A percentile compares a stretch with the other conserved stretches of the same genome.
These are phyloP conservation scores for Tricholoma sp. DNA, from an alignment of 768 basidiomycete species.

Conservation along the genomic window DNA sequence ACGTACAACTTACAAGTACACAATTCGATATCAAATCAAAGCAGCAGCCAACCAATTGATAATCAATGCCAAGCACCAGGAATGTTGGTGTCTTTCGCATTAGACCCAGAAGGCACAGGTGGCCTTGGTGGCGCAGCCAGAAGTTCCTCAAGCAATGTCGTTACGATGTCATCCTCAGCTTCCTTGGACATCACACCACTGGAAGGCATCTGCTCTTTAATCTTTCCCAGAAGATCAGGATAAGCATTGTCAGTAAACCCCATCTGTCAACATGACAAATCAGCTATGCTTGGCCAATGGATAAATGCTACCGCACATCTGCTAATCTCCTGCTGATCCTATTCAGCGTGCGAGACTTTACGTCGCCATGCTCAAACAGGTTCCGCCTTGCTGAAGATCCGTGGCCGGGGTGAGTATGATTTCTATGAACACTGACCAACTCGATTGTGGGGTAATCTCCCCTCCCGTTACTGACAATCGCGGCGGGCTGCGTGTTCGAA, in stretches of 20 bases:
- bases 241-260: constrained; percentile 61
- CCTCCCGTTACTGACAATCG: constrained; percentile 56
- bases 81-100: constrained; percentile 26
- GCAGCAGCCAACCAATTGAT: background rate
- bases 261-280: constrained; percentile 44
- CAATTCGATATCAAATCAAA: background rate
- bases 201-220: constrained; percentile 44
- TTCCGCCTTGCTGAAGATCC: constrained; percentile 21
- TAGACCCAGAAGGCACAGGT: constrained; percentile 31
- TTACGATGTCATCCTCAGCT: constrained; percentile 61
- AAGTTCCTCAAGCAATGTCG: constrained; percentile 55
- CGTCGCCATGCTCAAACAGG: constrained; percentile 19
- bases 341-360: constrained; percentile 35
- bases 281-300: constrained; percentile 4
- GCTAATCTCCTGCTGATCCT: constrained; percentile 55
- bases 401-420: constrained; percentile 39
- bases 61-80: constrained; percentile 44
- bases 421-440: constrained; percentile 49
- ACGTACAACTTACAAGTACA: background rate
- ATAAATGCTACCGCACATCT: constrained; percentile 38
- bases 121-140: constrained; percentile 37
- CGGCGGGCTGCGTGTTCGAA: constrained; percentile 22
- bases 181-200: constrained; percentile 43
- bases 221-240: constrained; percentile 45
- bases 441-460: constrained; percentile 59